Base-by-base conservation (phyloP, 2,329 filamentous ascomycete genomes). In the Trichoderma atrobrunneum region DNA sequence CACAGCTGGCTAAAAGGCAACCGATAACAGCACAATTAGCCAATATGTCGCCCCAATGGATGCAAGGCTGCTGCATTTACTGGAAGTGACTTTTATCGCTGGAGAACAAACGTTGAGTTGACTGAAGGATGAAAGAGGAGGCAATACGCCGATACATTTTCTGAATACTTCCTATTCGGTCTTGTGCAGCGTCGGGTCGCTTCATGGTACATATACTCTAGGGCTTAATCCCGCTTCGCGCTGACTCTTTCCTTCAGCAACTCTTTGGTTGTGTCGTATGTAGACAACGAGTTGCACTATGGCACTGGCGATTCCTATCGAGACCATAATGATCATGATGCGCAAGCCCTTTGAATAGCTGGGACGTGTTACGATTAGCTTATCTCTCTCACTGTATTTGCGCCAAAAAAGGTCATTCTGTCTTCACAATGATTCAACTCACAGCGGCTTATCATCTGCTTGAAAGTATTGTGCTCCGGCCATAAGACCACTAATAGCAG, bases 401-500 rank as follows among this genome's bases (percentile, higher is more conserved):
- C n/a, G 43, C 43, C 16, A 48, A 51, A 18, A 62, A 63, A 18
- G n/a, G 8, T 28, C 8, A 30, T 59, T 28, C 2, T 26, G 51
- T 28, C 7, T 48, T n/a, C 10, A 48, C 7, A 28, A 24, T 48
- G 1, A 16, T 7, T 67, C 21, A 8, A 78, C 79, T 75, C 76
- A 81, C 77, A 84, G 82, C 3, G 85, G 83, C 21, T 79, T 76
- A 74, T 86, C 84, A 12, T 79, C 76, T 1, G 76, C 80, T 26
- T 81, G 81, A 69, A 86, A 87, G 48, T 86, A 86, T 73, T 86
- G 85, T 10, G 85, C 84, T 0, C 86, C 85, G 0, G 82, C 83
- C 85, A 87, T 86, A 68, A 87, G 73, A 0, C 86, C 85, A 14
- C 78, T 81, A 8, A 85, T 87, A 3, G 85, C 84, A n/a, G 79